phyloP scores from a whole-genome alignment of 257 asterid genomes.

The Eustoma russellianum region DNA sequence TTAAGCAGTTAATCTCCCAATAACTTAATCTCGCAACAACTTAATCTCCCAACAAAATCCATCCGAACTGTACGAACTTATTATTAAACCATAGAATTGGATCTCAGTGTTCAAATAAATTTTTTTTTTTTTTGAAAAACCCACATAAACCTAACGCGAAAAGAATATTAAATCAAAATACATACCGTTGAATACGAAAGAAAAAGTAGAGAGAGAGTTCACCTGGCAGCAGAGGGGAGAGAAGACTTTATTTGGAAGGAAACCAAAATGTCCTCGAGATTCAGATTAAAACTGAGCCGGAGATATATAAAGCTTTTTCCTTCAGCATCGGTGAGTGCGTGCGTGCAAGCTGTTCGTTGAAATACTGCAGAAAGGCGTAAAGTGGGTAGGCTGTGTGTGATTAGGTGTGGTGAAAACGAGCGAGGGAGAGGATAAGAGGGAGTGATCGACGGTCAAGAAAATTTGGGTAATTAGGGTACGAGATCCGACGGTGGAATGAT shows the following conservation, averaged over 20 bases:
- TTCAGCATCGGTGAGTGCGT: no score
- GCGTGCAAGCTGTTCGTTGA: background rate
- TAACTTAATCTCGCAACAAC: background rate
- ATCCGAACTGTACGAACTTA: background rate
- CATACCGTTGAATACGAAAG: background rate
- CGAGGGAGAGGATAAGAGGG: background rate
- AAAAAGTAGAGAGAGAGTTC: constrained; percentile 10
- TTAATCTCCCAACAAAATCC: background rate
- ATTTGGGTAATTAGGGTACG: constrained; percentile 6
- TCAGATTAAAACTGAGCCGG: no score
- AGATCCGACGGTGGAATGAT: constrained; percentile 25
- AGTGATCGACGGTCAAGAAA: constrained; percentile 20
- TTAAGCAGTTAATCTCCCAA: background rate
- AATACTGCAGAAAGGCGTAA: constrained; percentile 3
- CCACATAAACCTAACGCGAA: background rate
- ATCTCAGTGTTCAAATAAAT: background rate
- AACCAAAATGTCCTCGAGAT: no score
- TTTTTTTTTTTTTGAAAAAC: background rate
- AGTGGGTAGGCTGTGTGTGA: background rate
- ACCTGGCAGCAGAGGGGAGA: constrained; percentile 22
- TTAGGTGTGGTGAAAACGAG: constrained; percentile 1
- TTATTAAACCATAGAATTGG: background rate
- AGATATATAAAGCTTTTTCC: background rate
- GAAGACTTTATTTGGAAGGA: background rate
- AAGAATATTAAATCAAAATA: no score